Evolutionary conservation across 805 yeast genomes (phyloP).

Genomic region (Scheffersomyces stipitis): DNA sequence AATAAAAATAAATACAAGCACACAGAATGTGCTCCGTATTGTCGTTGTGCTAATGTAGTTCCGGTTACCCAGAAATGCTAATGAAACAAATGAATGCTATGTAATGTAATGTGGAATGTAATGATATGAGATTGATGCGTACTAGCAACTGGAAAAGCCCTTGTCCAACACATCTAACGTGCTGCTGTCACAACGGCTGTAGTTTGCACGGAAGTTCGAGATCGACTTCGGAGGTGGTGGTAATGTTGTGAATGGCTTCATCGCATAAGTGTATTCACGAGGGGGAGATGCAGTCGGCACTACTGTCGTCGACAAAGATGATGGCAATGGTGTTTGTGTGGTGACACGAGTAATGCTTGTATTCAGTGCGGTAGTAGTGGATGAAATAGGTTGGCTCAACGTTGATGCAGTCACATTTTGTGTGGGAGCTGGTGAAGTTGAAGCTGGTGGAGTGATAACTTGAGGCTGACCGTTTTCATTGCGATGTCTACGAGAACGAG

Average conservation of each 20-base stretch:
- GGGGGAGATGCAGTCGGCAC: not conserved
- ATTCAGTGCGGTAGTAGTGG: too few relatives aligned
- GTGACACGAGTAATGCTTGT: too few relatives aligned
- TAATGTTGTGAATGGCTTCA: not conserved
- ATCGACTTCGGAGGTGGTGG: slow-evolving; percentile 5
- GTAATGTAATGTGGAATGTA: not conserved
- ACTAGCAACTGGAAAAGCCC: slow-evolving; percentile 10
- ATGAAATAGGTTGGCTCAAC: too few relatives aligned
- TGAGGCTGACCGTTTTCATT: not conserved
- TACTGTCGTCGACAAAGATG: too few relatives aligned
- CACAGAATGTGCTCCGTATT: too few relatives aligned
- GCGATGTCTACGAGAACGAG: not conserved
- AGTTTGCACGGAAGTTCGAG: slow-evolving; percentile 5
- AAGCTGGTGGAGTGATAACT: not conserved
- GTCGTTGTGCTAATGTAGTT: too few relatives aligned
- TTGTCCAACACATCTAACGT: slow-evolving; percentile 18
- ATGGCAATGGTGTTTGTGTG: too few relatives aligned
- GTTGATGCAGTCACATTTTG: too few relatives aligned
- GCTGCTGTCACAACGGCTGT: slow-evolving; percentile 12
- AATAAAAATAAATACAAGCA: too few relatives aligned
- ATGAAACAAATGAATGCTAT: too few relatives aligned
- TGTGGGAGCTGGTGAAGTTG: not conserved
- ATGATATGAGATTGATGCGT: not conserved
- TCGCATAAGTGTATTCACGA: not conserved
- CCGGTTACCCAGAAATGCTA: too few relatives aligned